phyloP scores from a whole-genome alignment of 345 rosid species.

The Theobroma cacao region DNA sequence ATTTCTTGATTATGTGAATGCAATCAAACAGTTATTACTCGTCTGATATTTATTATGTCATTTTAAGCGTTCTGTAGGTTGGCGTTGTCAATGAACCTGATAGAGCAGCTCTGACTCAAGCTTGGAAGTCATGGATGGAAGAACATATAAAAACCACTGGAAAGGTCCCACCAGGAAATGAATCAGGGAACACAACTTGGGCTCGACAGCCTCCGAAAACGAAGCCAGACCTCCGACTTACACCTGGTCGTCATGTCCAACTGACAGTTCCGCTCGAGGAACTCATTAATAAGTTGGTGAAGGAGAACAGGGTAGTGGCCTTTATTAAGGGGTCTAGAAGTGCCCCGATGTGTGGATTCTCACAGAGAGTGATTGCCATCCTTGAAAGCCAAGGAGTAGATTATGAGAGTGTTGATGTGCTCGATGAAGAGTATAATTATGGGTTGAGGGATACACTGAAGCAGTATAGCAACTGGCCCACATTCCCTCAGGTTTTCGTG shows the following conservation, averaged over 20 bases:
- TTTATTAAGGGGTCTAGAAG: slow-evolving; percentile 90
- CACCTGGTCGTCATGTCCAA: slow-evolving; percentile 84
- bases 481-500: slow-evolving; percentile 81
- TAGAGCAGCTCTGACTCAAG: slow-evolving; percentile 61
- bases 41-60: neutral
- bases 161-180: slow-evolving; percentile 87
- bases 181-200: slow-evolving; percentile 84
- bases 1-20: neutral
- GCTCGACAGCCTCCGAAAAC: slow-evolving; percentile 55
- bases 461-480: slow-evolving; percentile 90
- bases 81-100: slow-evolving; percentile 75
- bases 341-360: slow-evolving; percentile 90
- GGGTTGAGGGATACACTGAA: slow-evolving; percentile 85
- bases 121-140: slow-evolving; percentile 99
- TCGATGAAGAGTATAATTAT: slow-evolving; percentile 72
- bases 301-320: slow-evolving; percentile 88
- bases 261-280: slow-evolving; percentile 70
- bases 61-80: slow-evolving; percentile 40
- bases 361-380: slow-evolving; percentile 76
- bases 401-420: slow-evolving; percentile 83
- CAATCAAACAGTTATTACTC: neutral
- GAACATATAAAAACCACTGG: slow-evolving; percentile 75
- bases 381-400: slow-evolving; percentile 83
- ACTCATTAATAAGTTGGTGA: slow-evolving; percentile 65
- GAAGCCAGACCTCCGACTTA: slow-evolving; percentile 84